These are phyloP conservation scores for Teratosphaeria zuluensis DNA, from an alignment of 2,329 filamentous ascomycete species.

Conservation along the genomic window DNA sequence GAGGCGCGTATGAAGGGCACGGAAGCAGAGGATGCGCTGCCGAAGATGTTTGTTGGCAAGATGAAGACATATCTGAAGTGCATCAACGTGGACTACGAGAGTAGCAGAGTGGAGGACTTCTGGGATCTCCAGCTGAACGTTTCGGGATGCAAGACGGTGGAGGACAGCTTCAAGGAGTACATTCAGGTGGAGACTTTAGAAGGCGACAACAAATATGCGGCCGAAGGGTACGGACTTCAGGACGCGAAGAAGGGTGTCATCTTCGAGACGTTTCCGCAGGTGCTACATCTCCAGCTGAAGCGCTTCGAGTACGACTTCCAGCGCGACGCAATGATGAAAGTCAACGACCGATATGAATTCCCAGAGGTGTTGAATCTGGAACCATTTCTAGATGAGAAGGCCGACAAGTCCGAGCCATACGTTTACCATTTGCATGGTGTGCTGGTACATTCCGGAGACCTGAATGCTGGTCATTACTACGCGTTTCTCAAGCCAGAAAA, in stretches of 20 bases:
- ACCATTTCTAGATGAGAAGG: constrained; percentile 76
- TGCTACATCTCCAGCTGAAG: constrained; percentile 90
- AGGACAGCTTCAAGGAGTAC: constrained; percentile 93
- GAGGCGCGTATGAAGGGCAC: constrained; percentile 99
- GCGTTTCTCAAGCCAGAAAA: constrained; percentile 91
- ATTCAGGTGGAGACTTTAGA: constrained; percentile 94
- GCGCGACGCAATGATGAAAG: constrained; percentile 96
- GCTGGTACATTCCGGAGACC: constrained; percentile 87
- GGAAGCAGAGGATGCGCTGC: constrained; percentile 75
- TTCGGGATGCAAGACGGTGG: constrained; percentile 80
- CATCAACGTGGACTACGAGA: constrained; percentile 97
- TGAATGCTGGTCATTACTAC: constrained; percentile 97
- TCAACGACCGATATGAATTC: constrained; percentile 87
- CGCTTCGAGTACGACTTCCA: constrained; percentile 97
- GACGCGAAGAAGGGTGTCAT: constrained; percentile 98
- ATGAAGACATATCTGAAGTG: constrained; percentile 98
- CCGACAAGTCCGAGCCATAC: constrained; percentile 82
- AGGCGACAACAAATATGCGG: constrained; percentile 97
- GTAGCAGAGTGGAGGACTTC: constrained; percentile 89
- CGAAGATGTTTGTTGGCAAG: constrained; percentile 90
- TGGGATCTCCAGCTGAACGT: constrained; percentile 99
- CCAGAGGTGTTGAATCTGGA: constrained; percentile 74
- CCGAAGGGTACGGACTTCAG: constrained; percentile 82
- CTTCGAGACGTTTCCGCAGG: constrained; percentile 88
- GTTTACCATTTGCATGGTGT: constrained; percentile 90